Conservation (phyloP, 768 basidiomycete genomes). For the Tricholomella constricta region DNA sequence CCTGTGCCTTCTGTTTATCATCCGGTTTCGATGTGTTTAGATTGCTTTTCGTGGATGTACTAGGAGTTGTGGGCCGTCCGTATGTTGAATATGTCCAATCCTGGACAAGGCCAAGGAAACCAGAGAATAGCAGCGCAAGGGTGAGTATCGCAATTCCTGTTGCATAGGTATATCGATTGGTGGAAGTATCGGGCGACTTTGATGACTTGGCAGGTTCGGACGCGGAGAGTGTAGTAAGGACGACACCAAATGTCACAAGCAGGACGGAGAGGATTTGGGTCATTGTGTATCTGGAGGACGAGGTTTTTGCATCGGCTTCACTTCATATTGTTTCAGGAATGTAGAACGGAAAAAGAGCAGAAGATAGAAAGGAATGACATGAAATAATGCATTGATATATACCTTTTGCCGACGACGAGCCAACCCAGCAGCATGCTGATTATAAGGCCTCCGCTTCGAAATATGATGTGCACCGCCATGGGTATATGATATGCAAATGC, state of each 20-base stretch:
- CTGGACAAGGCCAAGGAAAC: slow-evolving; percentile 81
- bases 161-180: slow-evolving; percentile 49
- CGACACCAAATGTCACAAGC: slow-evolving; percentile 79
- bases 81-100: slow-evolving; percentile 72
- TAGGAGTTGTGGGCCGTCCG: slow-evolving; percentile 26
- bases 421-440: slow-evolving; percentile 83
- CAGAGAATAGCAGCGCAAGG: slow-evolving; percentile 77
- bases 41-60: slow-evolving; percentile 2
- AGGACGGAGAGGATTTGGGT: slow-evolving; percentile 74
- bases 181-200: slow-evolving; percentile 8
- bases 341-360: background rate
- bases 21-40: background rate
- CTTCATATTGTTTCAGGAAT: slow-evolving; percentile 11
- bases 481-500: slow-evolving; percentile 87
- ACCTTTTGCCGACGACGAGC: slow-evolving; percentile 65
- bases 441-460: slow-evolving; percentile 85
- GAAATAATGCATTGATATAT: slow-evolving; percentile 19
- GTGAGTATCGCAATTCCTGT: slow-evolving; percentile 75
- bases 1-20: background rate
- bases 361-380: background rate
- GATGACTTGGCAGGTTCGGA: slow-evolving; percentile 36
- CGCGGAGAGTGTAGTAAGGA: slow-evolving; percentile 81
- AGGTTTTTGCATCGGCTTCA: slow-evolving; percentile 14
- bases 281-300: slow-evolving; percentile 52
- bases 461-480: slow-evolving; percentile 93